Base-by-base conservation (phyloP, 2,329 filamentous ascomycete genomes). In the Verticillium nonalfalfae region DNA sequence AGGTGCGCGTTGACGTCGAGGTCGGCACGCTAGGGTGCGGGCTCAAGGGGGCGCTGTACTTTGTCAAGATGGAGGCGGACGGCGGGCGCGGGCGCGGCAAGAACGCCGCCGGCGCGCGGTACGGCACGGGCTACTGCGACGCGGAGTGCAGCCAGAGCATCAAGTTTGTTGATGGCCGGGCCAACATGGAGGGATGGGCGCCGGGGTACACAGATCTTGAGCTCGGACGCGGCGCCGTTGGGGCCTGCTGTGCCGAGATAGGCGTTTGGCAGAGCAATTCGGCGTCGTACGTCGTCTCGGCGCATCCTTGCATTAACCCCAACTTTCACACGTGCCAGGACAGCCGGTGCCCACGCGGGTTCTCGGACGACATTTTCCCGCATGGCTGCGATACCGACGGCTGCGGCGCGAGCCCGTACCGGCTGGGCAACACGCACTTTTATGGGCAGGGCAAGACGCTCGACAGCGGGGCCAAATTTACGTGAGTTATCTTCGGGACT, bases 1-100 rank as follows among this genome's bases (percentile, higher is more conserved):
- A 90, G 71, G 83, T 90, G 68, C 82, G 83, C 39, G 88, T 90
- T 61, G 85, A 88, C 61, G 85, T 89, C 15, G 86, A 90, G 68
- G 79, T 88, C 35, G 87, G 85, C 34, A 80, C 81, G 61, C 77
- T 89, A 33, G 81, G 68, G 38, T 90, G 88, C 67, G 87, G 88
- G 59, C 72, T 90, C 64, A 89, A 90, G 73, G 84, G 84, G 59
- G 86, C 86, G 34, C 72, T 89, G 40, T 88, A 88, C 74, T 80
- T 85, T 57, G 77, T 81, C 15, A 74, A 78, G 63, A 85, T 85
- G 83, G 79, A 82, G 7, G 72, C 75, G 31, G 79, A 83, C 60
- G 82, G 81, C 62, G 82, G 81, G 33, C 68, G 75, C 69, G 45
- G 45, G n/a, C 7, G 7, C n/a, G 65, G 66, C 67, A 78, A 75